A percentile compares a stretch with the other conserved stretches of the same genome.
Evolutionary conservation across 495 filamentous ascomycete species (phyloP).

Genomic region (Tuber calosporum): DNA sequence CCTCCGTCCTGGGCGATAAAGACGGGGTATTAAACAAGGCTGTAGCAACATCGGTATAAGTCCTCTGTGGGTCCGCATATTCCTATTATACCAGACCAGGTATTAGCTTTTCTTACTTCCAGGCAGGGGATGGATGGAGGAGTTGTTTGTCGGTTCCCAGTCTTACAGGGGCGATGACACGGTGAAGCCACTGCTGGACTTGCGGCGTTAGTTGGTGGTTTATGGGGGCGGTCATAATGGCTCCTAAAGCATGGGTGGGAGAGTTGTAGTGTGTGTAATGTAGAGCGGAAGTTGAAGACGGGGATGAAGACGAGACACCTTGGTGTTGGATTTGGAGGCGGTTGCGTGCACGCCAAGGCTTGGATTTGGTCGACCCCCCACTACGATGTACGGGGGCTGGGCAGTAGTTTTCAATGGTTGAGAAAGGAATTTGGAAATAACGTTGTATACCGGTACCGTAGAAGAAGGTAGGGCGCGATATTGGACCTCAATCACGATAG

Average conservation of each 20-base stretch:
- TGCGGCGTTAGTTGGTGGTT: constrained; percentile 44
- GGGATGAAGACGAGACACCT: neutral
- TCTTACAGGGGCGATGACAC: constrained; percentile 70
- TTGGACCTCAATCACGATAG: neutral
- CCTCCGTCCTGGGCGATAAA: constrained; percentile 83
- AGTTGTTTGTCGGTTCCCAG: constrained; percentile 13
- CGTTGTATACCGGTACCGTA: neutral
- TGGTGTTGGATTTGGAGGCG: neutral
- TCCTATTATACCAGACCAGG: constrained; percentile 52
- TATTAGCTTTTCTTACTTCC: constrained; percentile 5
- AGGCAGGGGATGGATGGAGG: constrained; percentile 3
- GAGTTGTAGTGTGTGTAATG: neutral
- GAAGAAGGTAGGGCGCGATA: neutral
- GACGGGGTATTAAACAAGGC: constrained; percentile 74
- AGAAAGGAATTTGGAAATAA: neutral
- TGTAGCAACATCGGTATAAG: constrained; percentile 84
- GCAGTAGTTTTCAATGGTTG: neutral
- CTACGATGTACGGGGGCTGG: neutral
- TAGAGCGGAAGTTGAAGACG: neutral
- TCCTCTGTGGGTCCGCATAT: constrained; percentile 84
- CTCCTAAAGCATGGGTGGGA: neutral
- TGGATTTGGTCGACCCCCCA: neutral
- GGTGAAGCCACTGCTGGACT: constrained; percentile 91
- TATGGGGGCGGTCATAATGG: neutral
- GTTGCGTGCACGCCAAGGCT: neutral